Percentiles rank a stretch among this genome's conserved stretches.
Evolutionary conservation across 2,329 filamentous ascomycete genomes (phyloP).

Genomic region (Fusarium heterosporum): DNA sequence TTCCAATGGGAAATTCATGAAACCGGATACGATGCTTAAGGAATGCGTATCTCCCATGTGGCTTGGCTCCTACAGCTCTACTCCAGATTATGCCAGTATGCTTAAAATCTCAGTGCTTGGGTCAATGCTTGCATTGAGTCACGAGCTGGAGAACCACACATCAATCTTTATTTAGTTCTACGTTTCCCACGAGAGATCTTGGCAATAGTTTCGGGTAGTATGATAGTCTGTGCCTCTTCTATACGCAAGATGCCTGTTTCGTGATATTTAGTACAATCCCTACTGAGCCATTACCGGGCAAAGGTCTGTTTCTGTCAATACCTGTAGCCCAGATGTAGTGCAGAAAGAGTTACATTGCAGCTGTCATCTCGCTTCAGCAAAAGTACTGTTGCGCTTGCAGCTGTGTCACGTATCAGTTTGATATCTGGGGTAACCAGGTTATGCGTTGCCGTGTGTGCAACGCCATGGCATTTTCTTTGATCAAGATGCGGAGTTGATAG

Average conservation of each 20-base stretch:
- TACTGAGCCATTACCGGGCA: not conserved
- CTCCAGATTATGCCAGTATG: not conserved
- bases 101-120: not conserved
- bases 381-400: conserved; percentile 8
- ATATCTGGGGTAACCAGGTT: conserved; percentile 21
- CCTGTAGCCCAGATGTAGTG: conserved; percentile 2
- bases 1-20: too few species aligned
- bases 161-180: not conserved
- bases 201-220: not conserved
- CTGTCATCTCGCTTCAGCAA: conserved; percentile 31
- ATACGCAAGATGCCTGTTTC: not conserved
- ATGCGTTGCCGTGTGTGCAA: not conserved
- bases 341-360: conserved; percentile 11
- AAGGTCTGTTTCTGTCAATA: not conserved
- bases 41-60: not conserved
- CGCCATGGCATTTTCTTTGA: not conserved
- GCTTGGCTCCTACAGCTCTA: not conserved
- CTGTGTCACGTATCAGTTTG: conserved; percentile 1
- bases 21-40: too few species aligned
- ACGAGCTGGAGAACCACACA: not conserved
- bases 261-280: not conserved
- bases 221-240: not conserved
- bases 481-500: not conserved
- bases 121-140: not conserved
- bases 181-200: not conserved